These are phyloP conservation scores for Plasmopara muralis DNA, from an alignment of 352 stramenopile genomes.

Conservation along the genomic window DNA sequence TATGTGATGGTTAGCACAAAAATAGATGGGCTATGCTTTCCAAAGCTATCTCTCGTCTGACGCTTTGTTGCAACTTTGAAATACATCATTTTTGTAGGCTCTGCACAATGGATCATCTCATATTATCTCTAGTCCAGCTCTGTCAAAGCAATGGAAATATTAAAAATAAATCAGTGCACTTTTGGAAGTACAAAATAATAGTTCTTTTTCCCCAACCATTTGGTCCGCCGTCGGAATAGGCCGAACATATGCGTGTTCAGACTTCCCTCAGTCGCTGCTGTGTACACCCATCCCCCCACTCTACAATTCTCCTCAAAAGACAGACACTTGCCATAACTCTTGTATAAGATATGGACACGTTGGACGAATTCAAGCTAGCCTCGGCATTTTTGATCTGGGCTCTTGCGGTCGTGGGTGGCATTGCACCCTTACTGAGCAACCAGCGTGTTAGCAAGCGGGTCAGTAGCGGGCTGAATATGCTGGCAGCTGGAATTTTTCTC, in stretches of 20 bases:
- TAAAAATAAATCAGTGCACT: no score
- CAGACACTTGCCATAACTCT: constrained; percentile 4
- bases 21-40: no score
- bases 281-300: constrained; percentile 10
- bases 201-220: no score
- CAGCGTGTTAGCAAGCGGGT: constrained; percentile 27
- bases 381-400: constrained; percentile 50
- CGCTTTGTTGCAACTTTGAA: no score
- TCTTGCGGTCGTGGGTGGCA: constrained; percentile 45
- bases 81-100: no score
- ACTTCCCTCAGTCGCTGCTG: constrained; percentile 6
- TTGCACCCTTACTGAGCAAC: constrained; percentile 43
- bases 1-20: no score
- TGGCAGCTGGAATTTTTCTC: constrained; percentile 75
- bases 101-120: no score
- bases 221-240: neutral
- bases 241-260: neutral
- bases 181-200: no score
- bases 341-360: constrained; percentile 27
- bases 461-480: constrained; percentile 74
- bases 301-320: constrained; percentile 14
- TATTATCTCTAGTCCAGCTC: no score
- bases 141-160: no score
- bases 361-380: constrained; percentile 62
- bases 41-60: no score